Evolutionary conservation across 2,329 filamentous ascomycete genomes (phyloP).

Genomic region (Lachnellula subtilissima): DNA sequence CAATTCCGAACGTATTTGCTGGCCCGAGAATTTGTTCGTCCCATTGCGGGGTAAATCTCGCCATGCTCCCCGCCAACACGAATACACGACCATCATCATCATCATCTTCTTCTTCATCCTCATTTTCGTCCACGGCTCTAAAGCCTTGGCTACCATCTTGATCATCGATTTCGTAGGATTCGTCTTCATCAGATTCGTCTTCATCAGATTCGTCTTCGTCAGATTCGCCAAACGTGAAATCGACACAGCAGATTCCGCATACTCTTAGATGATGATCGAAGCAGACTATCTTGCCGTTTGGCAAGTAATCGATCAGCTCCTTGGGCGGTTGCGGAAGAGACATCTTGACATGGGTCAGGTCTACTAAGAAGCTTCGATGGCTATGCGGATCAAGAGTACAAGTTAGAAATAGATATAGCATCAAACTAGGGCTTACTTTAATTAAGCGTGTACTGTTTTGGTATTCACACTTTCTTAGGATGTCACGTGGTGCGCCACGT

Average conservation of each 20-base stretch:
- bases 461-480: too few relatives aligned
- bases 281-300: neutral
- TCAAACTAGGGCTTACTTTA: too few relatives aligned
- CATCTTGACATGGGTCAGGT: neutral
- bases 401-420: too few relatives aligned
- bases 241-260: neutral
- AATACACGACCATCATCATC: neutral
- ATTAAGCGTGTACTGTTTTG: too few relatives aligned
- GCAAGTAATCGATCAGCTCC: neutral
- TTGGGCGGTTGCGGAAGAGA: neutral
- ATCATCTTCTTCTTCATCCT: neutral
- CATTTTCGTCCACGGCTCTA: neutral
- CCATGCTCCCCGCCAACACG: neutral
- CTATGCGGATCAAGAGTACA: too few relatives aligned
- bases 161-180: neutral
- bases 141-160: neutral
- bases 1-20: neutral
- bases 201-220: too few relatives aligned
- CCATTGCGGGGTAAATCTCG: slow-evolving; percentile 1
- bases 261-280: slow-evolving; percentile 1
- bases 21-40: slow-evolving; percentile 1
- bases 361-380: too few relatives aligned
- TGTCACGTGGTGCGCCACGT: too few relatives aligned
- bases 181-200: slow-evolving; percentile 4
- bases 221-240: neutral